These are phyloP conservation scores for Trichoderma afroharzianum DNA, from an alignment of 2,329 filamentous ascomycete species.

Conservation along the genomic window DNA sequence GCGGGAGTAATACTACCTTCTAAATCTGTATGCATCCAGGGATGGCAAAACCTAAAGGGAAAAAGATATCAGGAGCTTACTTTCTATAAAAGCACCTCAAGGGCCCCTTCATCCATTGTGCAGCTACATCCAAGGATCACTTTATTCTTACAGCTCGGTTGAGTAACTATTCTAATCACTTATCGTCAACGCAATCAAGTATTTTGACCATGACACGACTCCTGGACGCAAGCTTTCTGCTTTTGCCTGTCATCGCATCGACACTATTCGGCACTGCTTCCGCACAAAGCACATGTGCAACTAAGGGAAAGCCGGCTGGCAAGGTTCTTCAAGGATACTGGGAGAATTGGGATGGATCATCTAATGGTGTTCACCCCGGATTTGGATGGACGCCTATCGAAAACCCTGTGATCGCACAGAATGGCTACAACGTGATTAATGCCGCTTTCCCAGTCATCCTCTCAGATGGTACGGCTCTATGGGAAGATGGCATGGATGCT, in stretches of 20 bases:
- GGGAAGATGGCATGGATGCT: conserved; percentile 34
- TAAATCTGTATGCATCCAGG: background rate
- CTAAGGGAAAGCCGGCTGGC: conserved; percentile 32
- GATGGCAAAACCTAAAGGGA: background rate
- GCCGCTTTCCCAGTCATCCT: conserved; percentile 35
- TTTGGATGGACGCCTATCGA: conserved; percentile 34
- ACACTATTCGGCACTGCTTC: conserved; percentile 12
- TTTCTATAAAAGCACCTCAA: background rate
- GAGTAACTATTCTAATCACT: background rate
- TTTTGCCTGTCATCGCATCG: conserved; percentile 19
- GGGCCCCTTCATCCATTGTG: background rate
- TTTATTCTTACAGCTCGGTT: background rate
- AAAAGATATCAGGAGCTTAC: background rate
- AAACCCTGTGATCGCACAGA: conserved; percentile 26
- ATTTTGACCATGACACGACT: conserved; percentile 18
- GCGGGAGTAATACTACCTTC: conserved; percentile 14
- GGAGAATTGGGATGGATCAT: conserved; percentile 36
- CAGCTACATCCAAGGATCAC: background rate
- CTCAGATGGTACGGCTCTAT: conserved; percentile 32
- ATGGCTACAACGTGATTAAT: conserved; percentile 35
- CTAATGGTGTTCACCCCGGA: conserved; percentile 32
- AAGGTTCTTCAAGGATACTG: conserved; percentile 36
- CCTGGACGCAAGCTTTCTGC: conserved; percentile 20
- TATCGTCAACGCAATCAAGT: background rate
- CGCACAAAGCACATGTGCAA: conserved; percentile 27